Percentiles rank a stretch among this genome's conserved stretches.
Evolutionary conservation across 257 asterid species (phyloP).

Genomic region (Solanum acaule): DNA sequence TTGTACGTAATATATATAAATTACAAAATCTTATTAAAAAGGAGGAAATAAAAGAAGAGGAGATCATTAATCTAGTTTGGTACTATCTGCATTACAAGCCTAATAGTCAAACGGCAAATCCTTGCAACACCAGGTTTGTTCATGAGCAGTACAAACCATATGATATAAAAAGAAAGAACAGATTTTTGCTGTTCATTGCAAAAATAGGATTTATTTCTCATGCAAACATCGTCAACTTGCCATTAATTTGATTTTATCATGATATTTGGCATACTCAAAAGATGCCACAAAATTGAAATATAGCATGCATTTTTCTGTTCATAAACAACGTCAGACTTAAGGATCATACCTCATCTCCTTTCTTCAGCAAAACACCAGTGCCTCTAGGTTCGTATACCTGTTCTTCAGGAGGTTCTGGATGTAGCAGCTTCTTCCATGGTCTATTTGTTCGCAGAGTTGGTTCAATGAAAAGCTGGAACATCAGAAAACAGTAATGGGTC

Average conservation of each 20-base stretch:
- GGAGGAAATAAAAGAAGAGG: neutral
- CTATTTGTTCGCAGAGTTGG: constrained; percentile 67
- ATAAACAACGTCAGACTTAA: neutral
- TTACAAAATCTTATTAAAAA: neutral
- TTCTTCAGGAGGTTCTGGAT: constrained; percentile 60
- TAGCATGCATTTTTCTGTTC: neutral
- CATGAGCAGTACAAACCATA: neutral
- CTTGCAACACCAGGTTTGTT: neutral
- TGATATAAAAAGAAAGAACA: neutral
- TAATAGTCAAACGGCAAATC: neutral
- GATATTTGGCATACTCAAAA: neutral
- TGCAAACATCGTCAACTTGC: neutral
- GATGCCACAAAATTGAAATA: neutral
- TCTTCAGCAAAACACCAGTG: constrained; percentile 55
- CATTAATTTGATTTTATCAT: neutral
- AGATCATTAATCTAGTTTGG: neutral
- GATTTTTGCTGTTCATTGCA: neutral
- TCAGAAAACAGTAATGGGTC: neutral
- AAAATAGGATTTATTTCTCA: neutral
- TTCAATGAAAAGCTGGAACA: constrained; percentile 67
- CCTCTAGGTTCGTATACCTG: constrained; percentile 50
- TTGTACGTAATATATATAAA: neutral
- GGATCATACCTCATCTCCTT: constrained; percentile 84
- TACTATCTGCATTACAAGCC: neutral
- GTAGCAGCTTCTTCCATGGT: constrained; percentile 58